These are phyloP conservation scores for Dactylellina cionopaga DNA, from an alignment of 2,329 filamentous ascomycete genomes.

Conservation along the genomic window DNA sequence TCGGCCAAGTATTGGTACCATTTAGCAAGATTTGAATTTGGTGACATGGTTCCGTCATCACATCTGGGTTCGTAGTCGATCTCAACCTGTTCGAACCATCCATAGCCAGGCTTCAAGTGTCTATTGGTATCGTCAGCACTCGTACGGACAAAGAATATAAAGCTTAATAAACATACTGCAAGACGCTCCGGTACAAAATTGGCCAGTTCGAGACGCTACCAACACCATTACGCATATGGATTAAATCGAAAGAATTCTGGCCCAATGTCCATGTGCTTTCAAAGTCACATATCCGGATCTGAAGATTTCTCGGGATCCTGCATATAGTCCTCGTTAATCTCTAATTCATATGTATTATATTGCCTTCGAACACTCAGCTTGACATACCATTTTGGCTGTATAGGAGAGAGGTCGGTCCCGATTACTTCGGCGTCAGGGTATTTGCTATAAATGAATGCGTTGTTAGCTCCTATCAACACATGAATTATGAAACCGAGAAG, in stretches of 20 bases:
- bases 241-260: slow-evolving; percentile 78
- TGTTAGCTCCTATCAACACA: slow-evolving; percentile 43
- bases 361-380: neutral
- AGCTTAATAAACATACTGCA: slow-evolving; percentile 66
- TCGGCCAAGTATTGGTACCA: slow-evolving; percentile 77
- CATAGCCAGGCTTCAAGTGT: slow-evolving; percentile 78
- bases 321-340: slow-evolving; percentile 51
- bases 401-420: slow-evolving; percentile 61
- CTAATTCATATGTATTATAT: neutral
- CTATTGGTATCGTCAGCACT: slow-evolving; percentile 61
- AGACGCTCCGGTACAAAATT: slow-evolving; percentile 76
- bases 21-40: slow-evolving; percentile 68
- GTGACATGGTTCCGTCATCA: slow-evolving; percentile 72
- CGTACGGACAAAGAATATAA: neutral
- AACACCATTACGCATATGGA: slow-evolving; percentile 81
- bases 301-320: slow-evolving; percentile 73
- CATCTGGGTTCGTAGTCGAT: slow-evolving; percentile 82
- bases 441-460: slow-evolving; percentile 60
- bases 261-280: slow-evolving; percentile 77
- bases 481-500: slow-evolving; percentile 64
- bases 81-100: slow-evolving; percentile 86
- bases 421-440: slow-evolving; percentile 67
- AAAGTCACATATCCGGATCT: slow-evolving; percentile 78
- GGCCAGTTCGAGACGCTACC: slow-evolving; percentile 83
- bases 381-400: slow-evolving; percentile 59